Base-by-base conservation (phyloP, 176 grass and related monocot species). In the Neostapfia colusana region DNA sequence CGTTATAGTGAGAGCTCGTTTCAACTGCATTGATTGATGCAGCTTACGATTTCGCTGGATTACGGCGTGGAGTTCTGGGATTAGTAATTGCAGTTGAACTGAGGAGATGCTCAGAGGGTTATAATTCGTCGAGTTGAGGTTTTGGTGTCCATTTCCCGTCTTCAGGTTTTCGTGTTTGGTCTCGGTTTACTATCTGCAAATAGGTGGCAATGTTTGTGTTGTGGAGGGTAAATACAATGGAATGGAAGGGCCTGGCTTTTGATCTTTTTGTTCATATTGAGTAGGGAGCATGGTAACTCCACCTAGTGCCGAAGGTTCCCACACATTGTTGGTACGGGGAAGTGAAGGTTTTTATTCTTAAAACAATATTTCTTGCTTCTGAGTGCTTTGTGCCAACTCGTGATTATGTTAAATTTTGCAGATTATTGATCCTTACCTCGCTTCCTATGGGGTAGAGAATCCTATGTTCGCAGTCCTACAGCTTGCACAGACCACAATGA, bases 401-500 rank as follows among this genome's bases (percentile, higher is more conserved):
- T 56, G 18, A 53, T 56, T 23, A 25, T 26, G 23, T 37, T 86
- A 0, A 38, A 8, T 78, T 58, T 81, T 70, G 36, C 75, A 97
- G 94, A 97, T 93, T 76, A 81, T 97, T 15, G 94, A 97, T 75
- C 94, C 91, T 10, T 83, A 91, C 63, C 86, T 91, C 70, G 94
- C 94, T 64, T 97, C 94, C 1, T 97, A 97, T 73, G 94, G 91
- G 4, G 94, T 97, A 67, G 91, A 91, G 84, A 93, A 93, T 81
- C 94, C 94, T 5, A 89, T 97, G 67, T 93, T 84, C 73, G 94
- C 94, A 40, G 89, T 97, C 37, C 85, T 97, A 26, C 94, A 93
- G 55, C 84, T 93, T 44, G 94, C 94, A 35, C 94, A 97, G 51
- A 97, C 94, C 21, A 97, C 94, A 2, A 97, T 97, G 94, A 93